Percentiles rank a stretch among this genome's conserved stretches.
Evolutionary conservation across 78 protist species (phyloP).

Genomic region (Dictyostelium purpureum): DNA sequence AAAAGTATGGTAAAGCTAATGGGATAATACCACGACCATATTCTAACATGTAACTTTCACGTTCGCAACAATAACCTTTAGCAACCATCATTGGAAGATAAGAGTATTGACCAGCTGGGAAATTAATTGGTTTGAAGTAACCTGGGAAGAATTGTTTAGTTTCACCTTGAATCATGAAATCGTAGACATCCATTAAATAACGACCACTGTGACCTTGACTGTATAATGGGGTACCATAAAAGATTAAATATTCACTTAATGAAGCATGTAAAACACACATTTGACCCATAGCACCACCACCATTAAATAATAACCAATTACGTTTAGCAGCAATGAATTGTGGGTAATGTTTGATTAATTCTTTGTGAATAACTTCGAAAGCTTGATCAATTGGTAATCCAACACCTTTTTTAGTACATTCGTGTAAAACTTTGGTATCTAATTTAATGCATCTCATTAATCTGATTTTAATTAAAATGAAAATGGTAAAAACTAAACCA

Average conservation of each 20-base stretch:
- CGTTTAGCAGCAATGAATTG: constrained; percentile 52
- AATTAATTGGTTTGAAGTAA: constrained; percentile 36
- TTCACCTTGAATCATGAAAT: constrained; percentile 78
- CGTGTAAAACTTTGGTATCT: constrained; percentile 56
- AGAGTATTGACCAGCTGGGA: constrained; percentile 68
- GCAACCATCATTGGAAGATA: constrained; percentile 53
- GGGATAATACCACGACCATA: constrained; percentile 79
- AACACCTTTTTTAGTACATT: constrained; percentile 73
- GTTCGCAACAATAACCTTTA: constrained; percentile 75
- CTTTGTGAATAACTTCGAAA: constrained; percentile 24
- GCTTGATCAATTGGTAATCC: constrained; percentile 73
- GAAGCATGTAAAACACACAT: constrained; percentile 84
- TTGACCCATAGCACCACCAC: constrained; percentile 90
- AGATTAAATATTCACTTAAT: constrained; percentile 79
- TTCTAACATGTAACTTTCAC: constrained; percentile 50
- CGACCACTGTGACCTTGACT: constrained; percentile 77
- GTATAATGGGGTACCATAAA: constrained; percentile 77
- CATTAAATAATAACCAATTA: constrained; percentile 69
- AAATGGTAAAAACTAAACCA: constrained; percentile 20
- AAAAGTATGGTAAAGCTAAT: constrained; percentile 70
- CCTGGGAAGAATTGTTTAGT: constrained; percentile 79
- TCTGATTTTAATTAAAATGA: constrained; percentile 34
- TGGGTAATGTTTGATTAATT: constrained; percentile 66
- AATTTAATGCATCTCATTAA: constrained; percentile 42
- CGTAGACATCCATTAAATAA: constrained; percentile 75